Conservation (phyloP, 2,329 filamentous ascomycete genomes). For the Fusarium brevicatenulatum region DNA sequence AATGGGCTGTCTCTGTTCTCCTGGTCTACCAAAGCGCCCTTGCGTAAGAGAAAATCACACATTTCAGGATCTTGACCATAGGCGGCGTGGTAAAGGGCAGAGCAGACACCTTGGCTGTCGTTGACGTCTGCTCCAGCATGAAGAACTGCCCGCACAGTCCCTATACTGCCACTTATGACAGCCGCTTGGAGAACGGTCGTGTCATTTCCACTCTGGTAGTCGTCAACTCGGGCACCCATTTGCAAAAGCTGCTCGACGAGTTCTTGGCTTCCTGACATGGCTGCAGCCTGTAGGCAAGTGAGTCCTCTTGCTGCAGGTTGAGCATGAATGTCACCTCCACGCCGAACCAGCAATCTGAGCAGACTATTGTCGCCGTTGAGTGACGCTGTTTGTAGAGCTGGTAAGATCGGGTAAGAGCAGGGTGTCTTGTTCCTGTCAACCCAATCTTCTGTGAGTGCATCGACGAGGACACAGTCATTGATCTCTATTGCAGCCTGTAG, state of each 20-base stretch:
- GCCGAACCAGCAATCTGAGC: not conserved
- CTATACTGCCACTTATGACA: not conserved
- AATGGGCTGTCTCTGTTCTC: not conserved
- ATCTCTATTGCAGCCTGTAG: not conserved
- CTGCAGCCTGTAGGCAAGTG: not conserved
- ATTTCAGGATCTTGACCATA: not conserved
- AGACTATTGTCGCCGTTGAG: not conserved
- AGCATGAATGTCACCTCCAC: not conserved
- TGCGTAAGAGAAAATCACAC: not conserved
- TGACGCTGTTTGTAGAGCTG: not conserved
- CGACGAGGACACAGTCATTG: not conserved
- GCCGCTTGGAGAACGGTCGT: not conserved
- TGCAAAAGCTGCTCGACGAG: not conserved
- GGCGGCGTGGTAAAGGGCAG: not conserved
- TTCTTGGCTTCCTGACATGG: not conserved
- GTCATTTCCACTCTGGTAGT: not conserved
- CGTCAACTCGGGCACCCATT: not conserved
- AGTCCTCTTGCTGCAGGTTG: not conserved
- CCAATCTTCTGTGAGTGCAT: not conserved
- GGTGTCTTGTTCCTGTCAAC: not conserved
- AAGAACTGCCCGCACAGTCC: not conserved
- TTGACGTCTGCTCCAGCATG: not conserved
- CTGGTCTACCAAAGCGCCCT: not conserved
- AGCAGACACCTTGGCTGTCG: not conserved
- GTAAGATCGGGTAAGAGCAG: not conserved